Conservation (phyloP, 176 grass and related monocot genomes). For the Coix lacrymajobi region DNA sequence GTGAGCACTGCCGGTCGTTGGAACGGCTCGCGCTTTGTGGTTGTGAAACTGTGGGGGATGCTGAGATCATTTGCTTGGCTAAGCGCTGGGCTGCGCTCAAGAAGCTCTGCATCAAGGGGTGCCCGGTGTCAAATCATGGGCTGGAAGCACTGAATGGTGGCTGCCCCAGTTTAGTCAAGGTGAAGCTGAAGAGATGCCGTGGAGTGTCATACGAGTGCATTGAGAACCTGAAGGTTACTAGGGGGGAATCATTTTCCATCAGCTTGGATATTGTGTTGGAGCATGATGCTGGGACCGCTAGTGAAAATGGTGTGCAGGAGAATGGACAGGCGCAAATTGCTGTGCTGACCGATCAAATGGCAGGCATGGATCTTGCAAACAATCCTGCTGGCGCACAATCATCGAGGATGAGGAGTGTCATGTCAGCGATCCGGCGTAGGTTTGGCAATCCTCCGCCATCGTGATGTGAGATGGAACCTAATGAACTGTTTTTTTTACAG, state of each 20-base stretch:
- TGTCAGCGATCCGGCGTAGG: conserved; percentile 42
- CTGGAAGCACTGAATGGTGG: conserved; percentile 69
- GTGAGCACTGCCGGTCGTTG: conserved; percentile 54
- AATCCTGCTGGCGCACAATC: conserved; percentile 24
- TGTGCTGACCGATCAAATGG: conserved; percentile 34
- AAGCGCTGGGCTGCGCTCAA: conserved; percentile 65
- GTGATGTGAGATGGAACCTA: conserved; percentile 34
- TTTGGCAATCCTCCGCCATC: conserved; percentile 35
- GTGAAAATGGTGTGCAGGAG: conserved; percentile 43
- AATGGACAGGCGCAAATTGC: conserved; percentile 23
- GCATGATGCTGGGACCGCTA: conserved; percentile 33
- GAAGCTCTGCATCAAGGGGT: conserved; percentile 97
- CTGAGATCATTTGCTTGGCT: conserved; percentile 82
- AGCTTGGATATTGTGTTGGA: conserved; percentile 53
- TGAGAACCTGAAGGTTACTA: conserved; percentile 50
- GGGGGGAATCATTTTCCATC: conserved; percentile 47
- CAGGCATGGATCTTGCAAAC: conserved; percentile 25
- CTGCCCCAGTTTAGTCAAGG: conserved; percentile 82
- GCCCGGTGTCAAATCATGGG: conserved; percentile 75
- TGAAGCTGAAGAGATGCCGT: conserved; percentile 88
- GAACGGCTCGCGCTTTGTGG: conserved; percentile 88
- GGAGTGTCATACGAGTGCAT: conserved; percentile 57
- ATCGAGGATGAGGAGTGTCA: conserved; percentile 46
- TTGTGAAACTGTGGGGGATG: conserved; percentile 73
- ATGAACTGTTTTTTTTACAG: conserved; percentile 15